Evolutionary conservation across 108 stramenopile genomes (phyloP).

Genomic region (Poteriospumella lacustris): DNA sequence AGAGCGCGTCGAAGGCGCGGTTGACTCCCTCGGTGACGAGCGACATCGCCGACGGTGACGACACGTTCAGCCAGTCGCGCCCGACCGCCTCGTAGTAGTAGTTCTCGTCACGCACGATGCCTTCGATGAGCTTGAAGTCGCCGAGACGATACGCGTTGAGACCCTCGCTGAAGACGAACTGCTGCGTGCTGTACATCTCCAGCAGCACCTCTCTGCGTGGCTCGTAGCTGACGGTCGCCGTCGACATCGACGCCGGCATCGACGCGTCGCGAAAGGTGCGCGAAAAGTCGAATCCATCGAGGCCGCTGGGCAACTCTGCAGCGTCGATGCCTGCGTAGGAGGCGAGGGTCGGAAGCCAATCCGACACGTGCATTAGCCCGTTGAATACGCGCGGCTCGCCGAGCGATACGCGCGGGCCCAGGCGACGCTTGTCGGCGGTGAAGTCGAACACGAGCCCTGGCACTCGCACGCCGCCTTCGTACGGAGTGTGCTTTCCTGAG

Average conservation of each 20-base stretch:
- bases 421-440: neutral
- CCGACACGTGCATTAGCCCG: conserved; percentile 36
- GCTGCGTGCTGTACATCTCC: neutral
- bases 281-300: neutral
- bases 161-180: conserved; percentile 4
- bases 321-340: neutral
- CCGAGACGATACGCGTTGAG: neutral
- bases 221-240: neutral
- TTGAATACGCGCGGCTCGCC: neutral
- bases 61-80: neutral
- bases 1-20: neutral
- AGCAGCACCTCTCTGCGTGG: conserved; percentile 18
- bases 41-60: neutral
- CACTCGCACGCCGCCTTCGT: conserved; percentile 40
- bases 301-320: neutral
- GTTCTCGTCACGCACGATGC: neutral
- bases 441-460: conserved; percentile 28
- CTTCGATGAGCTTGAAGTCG: conserved; percentile 11
- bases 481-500: conserved; percentile 31
- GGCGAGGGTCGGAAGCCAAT: conserved; percentile 36
- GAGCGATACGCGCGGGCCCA: neutral
- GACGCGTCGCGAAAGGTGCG: neutral
- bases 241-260: neutral
- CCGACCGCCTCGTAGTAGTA: conserved; percentile 11
- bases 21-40: neutral